A percentile compares a stretch with the other conserved stretches of the same genome.
Evolutionary conservation across 1,139 yeast genomes (phyloP).

Genomic region (Candida gigantensis): DNA sequence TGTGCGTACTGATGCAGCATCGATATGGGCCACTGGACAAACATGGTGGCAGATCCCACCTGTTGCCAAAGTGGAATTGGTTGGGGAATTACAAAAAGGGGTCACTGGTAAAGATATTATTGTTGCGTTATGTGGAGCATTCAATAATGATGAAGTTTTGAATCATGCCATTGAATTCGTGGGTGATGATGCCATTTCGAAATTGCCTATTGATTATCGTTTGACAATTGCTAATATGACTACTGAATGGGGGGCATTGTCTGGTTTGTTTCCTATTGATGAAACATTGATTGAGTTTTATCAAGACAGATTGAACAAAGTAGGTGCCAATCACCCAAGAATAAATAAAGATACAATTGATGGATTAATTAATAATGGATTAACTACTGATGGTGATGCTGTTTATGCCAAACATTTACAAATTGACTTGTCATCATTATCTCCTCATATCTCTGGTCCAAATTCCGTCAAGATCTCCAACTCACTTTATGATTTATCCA

Average conservation of each 20-base stretch:
- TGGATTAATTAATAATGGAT: slow-evolving; percentile 43
- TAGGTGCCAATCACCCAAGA: slow-evolving; percentile 84
- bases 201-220: slow-evolving; percentile 83
- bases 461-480: slow-evolving; percentile 91
- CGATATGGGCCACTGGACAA: slow-evolving; percentile 99
- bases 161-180: slow-evolving; percentile 97
- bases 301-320: slow-evolving; percentile 58
- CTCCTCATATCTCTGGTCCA: slow-evolving; percentile 96
- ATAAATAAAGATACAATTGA: slow-evolving; percentile 63
- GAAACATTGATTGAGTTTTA: slow-evolving; percentile 75
- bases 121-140: slow-evolving; percentile 91
- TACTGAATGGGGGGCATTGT: slow-evolving; percentile 99
- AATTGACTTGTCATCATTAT: slow-evolving; percentile 76
- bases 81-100: slow-evolving; percentile 79
- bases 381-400: slow-evolving; percentile 72
- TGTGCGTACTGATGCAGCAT: slow-evolving; percentile 97
- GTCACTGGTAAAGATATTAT: slow-evolving; percentile 96
- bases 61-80: slow-evolving; percentile 88
- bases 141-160: slow-evolving; percentile 93
- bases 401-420: slow-evolving; percentile 83
- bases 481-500: slow-evolving; percentile 72
- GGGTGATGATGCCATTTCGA: slow-evolving; percentile 72
- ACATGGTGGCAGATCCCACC: slow-evolving; percentile 99
- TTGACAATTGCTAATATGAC: slow-evolving; percentile 98
- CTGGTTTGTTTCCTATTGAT: slow-evolving; percentile 96